Evolutionary conservation across 768 basidiomycete genomes (phyloP).

Genomic region (Tricholoma hemisulphureum): DNA sequence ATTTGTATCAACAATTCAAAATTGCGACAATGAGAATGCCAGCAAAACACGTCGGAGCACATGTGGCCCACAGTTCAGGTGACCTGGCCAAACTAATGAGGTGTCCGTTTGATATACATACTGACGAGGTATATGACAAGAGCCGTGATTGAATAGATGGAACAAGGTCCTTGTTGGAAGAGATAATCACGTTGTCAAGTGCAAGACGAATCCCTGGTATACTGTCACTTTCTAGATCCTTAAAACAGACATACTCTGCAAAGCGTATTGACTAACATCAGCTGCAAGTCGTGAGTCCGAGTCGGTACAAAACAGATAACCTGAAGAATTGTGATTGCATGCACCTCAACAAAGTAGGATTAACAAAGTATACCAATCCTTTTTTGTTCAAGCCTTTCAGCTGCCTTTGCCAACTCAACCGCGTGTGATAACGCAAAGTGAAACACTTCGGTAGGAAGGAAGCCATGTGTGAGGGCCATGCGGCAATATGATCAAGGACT

Average conservation of each 20-base stretch:
- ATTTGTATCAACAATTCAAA: conserved; percentile 45
- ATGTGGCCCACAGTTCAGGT: conserved; percentile 40
- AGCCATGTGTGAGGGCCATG: conserved; percentile 45
- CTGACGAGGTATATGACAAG: conserved; percentile 76
- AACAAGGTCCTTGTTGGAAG: conserved; percentile 63
- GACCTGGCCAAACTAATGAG: conserved; percentile 10
- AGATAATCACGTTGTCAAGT: conserved; percentile 63
- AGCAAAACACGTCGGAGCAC: conserved; percentile 63
- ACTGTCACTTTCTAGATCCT: conserved; percentile 66
- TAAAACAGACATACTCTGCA: conserved; percentile 57
- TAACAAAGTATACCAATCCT: conserved; percentile 63
- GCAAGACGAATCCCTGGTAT: conserved; percentile 66
- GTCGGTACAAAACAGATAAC: conserved; percentile 78
- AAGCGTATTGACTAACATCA: conserved; percentile 85
- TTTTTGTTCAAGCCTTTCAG: conserved; percentile 58
- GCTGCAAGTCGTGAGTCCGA: conserved; percentile 60
- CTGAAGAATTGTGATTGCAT: conserved; percentile 36
- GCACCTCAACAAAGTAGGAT: neutral
- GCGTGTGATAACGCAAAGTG: conserved; percentile 77
- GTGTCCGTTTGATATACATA: conserved; percentile 28
- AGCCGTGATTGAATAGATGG: conserved; percentile 73
- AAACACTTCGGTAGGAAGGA: conserved; percentile 43
- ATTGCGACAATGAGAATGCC: conserved; percentile 47
- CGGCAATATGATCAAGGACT: conserved; percentile 69
- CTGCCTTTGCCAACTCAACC: conserved; percentile 72